Evolutionary conservation across 805 yeast species (phyloP), one percentile per base, ranked within the genome.

Genomic region (Wickerhamomyces sydowiorum): DNA sequence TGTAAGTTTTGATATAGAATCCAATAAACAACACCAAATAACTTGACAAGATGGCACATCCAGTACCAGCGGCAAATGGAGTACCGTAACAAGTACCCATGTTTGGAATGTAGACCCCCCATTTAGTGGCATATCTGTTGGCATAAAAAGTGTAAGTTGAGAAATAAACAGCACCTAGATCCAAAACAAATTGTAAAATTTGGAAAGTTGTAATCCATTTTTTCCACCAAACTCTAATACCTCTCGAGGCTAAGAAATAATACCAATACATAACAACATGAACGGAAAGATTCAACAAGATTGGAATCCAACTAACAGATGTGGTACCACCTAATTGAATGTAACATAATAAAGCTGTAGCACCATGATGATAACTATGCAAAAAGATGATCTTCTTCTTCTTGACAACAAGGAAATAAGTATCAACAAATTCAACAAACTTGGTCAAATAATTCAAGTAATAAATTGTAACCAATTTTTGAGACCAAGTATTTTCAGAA

Each of bases 211-310:
- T 91, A 52, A 91, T 96, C 96, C 96, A 91, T 72, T 90, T 95
- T 71, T 93, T 91, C 99, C 99, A 91, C 97, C 97, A 90, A 41
- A 91, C 96, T 58, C 87, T 82, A 60, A 90, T 86, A 44, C 96
- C 96, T 62, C 95, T 77, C 18, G 97, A 86, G 40, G 93, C 76
- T 56, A 91, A 73, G 73, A 90, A 89, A 72, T 93, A 91, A 78
- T 91, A 91, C 85, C 89, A 91, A 77, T 91, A 91, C 99, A 91
- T 93, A 43, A 91, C 80, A 39, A 90, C 96, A 61, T 91, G 98
- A 39, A 91, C 98, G 40, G 80, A 85, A 66, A 91, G 75, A 75
- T 91, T 91, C 57, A 91, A 74, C 25, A 83, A 65, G 59, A 91
- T 91, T 44, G 93, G 95, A 28, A 91, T 96, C 97, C 98, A 91